These are phyloP conservation scores for Chaetoceros muelleri DNA, from an alignment of 108 stramenopile genomes.

Conservation along the genomic window DNA sequence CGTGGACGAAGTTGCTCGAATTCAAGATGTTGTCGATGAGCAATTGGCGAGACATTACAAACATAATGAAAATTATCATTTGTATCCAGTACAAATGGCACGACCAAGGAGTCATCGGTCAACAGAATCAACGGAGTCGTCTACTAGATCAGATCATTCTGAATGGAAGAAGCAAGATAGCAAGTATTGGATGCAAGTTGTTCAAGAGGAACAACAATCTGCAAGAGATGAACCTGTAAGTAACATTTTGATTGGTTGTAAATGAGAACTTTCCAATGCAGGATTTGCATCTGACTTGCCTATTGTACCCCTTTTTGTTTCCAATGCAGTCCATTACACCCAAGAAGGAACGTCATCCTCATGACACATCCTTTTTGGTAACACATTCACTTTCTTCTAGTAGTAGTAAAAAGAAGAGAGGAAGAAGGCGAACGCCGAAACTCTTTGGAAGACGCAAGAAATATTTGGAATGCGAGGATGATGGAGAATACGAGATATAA, in stretches of 20 bases:
- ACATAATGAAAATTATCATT: neutral
- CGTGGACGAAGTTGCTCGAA: neutral
- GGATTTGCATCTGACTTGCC: neutral
- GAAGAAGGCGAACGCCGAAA: neutral
- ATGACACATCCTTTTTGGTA: neutral
- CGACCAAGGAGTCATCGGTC: neutral
- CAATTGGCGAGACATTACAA: neutral
- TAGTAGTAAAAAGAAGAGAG: neutral
- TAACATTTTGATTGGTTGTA: neutral
- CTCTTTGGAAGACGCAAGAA: neutral
- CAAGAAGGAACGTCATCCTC: neutral
- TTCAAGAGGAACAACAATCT: too few species aligned
- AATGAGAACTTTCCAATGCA: too few species aligned
- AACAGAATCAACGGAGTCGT: too few species aligned
- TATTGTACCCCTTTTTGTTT: neutral
- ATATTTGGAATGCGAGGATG: slow-evolving; percentile 7
- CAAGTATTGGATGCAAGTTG: too few species aligned
- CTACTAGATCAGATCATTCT: too few species aligned
- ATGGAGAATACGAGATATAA: slow-evolving; percentile 1
- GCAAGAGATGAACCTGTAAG: neutral
- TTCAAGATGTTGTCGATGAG: neutral
- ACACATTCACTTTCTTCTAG: neutral
- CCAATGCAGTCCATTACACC: neutral
- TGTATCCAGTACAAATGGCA: neutral
- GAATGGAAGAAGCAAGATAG: too few species aligned